These are phyloP conservation scores for Podospora sp. DNA, from an alignment of 495 filamentous ascomycete genomes.

Conservation along the genomic window DNA sequence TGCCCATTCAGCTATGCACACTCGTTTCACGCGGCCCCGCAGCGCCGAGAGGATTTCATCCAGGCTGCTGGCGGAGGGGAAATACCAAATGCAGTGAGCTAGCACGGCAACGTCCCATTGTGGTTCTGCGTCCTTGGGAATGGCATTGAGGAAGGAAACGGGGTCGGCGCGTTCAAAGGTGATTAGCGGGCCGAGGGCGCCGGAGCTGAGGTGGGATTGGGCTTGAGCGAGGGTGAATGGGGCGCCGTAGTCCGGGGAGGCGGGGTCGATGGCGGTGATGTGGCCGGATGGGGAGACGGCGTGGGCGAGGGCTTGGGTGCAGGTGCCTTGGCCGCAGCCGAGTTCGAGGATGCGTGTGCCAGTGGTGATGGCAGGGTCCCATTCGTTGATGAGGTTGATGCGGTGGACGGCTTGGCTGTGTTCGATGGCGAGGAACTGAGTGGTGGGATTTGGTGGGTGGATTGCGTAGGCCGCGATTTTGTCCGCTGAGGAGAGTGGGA, in stretches of 20 bases:
- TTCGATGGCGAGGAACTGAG: constrained; percentile 36
- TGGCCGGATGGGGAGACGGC: constrained; percentile 46
- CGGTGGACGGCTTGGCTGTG: constrained; percentile 50
- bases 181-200: constrained; percentile 43
- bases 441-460: constrained; percentile 30
- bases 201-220: constrained; percentile 37
- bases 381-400: constrained; percentile 42
- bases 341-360: constrained; percentile 53
- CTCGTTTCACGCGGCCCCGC: constrained; percentile 32
- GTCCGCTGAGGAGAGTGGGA: constrained; percentile 24
- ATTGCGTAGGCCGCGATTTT: constrained; percentile 35
- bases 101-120: constrained; percentile 51
- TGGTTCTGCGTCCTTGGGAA: constrained; percentile 18
- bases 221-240: constrained; percentile 37
- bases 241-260: constrained; percentile 50
- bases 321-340: constrained; percentile 59
- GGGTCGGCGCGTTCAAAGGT: constrained; percentile 44
- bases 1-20: constrained; percentile 49
- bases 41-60: constrained; percentile 38
- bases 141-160: constrained; percentile 30
- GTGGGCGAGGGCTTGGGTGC: constrained; percentile 50
- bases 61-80: constrained; percentile 38
- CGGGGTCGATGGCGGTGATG: constrained; percentile 55
- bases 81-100: constrained; percentile 56
- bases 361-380: constrained; percentile 33